Evolutionary conservation across 331 rosid species (phyloP), one percentile per base, ranked within the genome.

Genomic region (Telfairia occidentalis): DNA sequence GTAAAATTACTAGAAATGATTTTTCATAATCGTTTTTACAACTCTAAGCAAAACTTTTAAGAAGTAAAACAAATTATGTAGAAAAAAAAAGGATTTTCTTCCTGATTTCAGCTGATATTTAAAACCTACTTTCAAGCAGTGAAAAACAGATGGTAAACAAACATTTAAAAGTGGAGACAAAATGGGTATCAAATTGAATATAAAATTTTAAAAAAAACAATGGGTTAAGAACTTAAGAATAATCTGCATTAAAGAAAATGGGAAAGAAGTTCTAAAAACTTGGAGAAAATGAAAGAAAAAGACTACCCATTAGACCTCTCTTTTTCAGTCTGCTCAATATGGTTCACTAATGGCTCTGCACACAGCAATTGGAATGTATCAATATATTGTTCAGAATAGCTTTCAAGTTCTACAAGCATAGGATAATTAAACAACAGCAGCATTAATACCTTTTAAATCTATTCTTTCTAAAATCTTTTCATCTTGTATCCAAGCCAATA

Each of bases 341-440:
- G 72, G 32, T 65, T 65, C 72, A 66, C 35, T 66, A 66, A 66
- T 66, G 73, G 73, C 73, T 40, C 73, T 66, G 73, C 11, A 40
- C 73, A 40, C 73, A 40, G 73, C 73, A 66, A 66, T 66, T 66
- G 73, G 73, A 66, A 66, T 66, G 73, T 40, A 40, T 66, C 19
- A 66, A 21, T 2, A 12, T 66, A 66, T 52, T 12, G 32, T 66
- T 40, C 73, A 66, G 73, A 66, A 66, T 38, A 66, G 73, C 73
- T 24, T 23, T 37, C 32, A 38, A 11, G 10, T 65, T 38, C 53
- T 66, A 34, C 49, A 23, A 11, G n/a, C 73, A 66, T 66, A 10
- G 5, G 8, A 12, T 66, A 40, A 66, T 40, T 5, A 66, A 66
- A 38, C 53, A 40, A 66, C 1, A 38, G 6, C 73, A 66, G 6